phyloP scores from a whole-genome alignment of 2,329 filamentous ascomycete species.

The Chaetothyriales sp. region DNA sequence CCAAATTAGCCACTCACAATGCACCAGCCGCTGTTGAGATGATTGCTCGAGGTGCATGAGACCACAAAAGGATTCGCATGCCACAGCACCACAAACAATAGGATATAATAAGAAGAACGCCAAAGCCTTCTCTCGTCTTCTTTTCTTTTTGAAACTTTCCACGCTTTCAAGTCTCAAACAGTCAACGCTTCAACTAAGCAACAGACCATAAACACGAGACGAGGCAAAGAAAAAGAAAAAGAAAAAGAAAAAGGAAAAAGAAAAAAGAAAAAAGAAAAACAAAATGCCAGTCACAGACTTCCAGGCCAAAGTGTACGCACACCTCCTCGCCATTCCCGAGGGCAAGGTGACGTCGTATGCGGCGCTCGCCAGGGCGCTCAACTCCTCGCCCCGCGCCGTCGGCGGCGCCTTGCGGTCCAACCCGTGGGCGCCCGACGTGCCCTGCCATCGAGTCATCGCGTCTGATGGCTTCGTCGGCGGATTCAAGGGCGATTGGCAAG shows the following conservation, averaged over 20 bases:
- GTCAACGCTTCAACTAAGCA: too few relatives aligned
- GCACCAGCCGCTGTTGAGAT: too few relatives aligned
- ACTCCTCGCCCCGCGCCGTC: conserved; percentile 22
- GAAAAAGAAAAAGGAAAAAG: neutral
- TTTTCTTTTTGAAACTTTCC: neutral
- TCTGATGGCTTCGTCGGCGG: conserved; percentile 28
- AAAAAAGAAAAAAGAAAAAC: neutral
- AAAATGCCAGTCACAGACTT: conserved; percentile 26
- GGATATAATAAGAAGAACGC: too few relatives aligned
- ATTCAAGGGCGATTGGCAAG: conserved; percentile 37
- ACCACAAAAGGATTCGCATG: too few relatives aligned
- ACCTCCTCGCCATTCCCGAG: conserved; percentile 62
- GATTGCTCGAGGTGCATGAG: too few relatives aligned
- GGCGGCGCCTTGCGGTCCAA: conserved; percentile 30
- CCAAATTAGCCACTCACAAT: neutral
- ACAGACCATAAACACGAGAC: too few relatives aligned
- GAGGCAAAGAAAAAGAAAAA: too few relatives aligned
- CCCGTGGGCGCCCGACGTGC: conserved; percentile 30
- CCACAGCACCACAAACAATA: neutral
- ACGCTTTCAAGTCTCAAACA: neutral
- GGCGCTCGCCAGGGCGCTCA: conserved; percentile 46
- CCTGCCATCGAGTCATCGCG: conserved; percentile 26
- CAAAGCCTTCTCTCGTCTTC: neutral
- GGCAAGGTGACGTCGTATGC: conserved; percentile 69
- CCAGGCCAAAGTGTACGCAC: conserved; percentile 47